Evolutionary conservation across 495 filamentous ascomycete species (phyloP).

Genomic region (Talaromyces ruber): DNA sequence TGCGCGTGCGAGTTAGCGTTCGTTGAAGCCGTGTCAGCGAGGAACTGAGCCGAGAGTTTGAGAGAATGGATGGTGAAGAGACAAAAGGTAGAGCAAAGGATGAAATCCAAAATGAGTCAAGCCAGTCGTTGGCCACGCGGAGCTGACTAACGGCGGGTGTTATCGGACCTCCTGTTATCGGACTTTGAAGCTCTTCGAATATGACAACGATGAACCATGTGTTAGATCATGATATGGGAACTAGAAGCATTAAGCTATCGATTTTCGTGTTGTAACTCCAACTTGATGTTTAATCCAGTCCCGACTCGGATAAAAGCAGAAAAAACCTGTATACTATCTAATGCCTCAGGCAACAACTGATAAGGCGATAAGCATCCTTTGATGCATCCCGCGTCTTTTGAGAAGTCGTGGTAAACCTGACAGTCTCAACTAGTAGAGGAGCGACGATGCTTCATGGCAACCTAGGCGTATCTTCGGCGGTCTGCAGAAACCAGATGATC

Average conservation of each 20-base stretch:
- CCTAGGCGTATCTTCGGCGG: background rate
- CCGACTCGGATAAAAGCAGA: background rate
- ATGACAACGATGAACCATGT: background rate
- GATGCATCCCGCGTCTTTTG: background rate
- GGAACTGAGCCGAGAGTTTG: conserved; percentile 6
- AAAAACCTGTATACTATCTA: background rate
- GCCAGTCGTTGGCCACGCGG: background rate
- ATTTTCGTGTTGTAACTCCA: no score
- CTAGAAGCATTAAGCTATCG: background rate
- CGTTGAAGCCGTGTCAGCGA: background rate
- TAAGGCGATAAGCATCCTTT: background rate
- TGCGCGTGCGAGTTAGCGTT: background rate
- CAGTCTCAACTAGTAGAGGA: background rate
- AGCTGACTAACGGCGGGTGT: conserved; percentile 1
- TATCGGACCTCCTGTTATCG: background rate
- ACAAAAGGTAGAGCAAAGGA: background rate
- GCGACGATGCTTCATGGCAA: background rate
- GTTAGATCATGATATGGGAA: background rate
- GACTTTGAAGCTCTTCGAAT: background rate
- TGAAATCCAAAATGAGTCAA: background rate
- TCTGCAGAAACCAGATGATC: background rate
- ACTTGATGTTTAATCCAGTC: no score
- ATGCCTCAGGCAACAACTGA: background rate
- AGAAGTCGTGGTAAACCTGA: background rate
- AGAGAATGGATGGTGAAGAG: conserved; percentile 9